Base-by-base conservation (phyloP, 2,329 filamentous ascomycete species). In the Sphaerulina musiva region DNA sequence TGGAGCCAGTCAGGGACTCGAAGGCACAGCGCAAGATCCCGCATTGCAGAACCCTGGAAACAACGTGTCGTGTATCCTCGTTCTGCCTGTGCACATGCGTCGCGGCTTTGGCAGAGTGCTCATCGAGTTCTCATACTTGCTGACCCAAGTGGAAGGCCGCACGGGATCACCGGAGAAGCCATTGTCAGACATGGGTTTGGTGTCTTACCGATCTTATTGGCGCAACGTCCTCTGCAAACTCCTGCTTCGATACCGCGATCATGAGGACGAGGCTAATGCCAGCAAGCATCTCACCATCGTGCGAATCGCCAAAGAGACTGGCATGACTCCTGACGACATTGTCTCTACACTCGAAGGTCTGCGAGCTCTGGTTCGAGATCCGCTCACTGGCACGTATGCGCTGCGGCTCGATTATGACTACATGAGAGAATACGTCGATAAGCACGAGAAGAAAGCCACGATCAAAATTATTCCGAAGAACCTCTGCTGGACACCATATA, bases 151-250 rank as follows among this genome's bases (percentile, higher is more conserved):
- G 1, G 93, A 98, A 72, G 82, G 85, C 64, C 95, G 96, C 71
- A 95, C 90, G 0, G 93, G 93, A 8, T 96, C 92, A 1, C 93
- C 93, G 0, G 93, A 98, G 70, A 98, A 98, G 71, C 93, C 93
- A 0, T 79, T 98, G 3, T 97, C 93, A 0, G 93, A 98, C 68
- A 96, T 98, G 89, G 93, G 93, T 2, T 74, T 98, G 39, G 92
- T 97, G 3, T 97, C 92, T 1, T 98, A 98, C 69, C 84, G 93
- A 43, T 96, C 95, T 65, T 98, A 98, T 70, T 98, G 93, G 93
- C 85, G 93, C 17, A 76, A 95, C 8, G 79, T 95, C 2, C 76
- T 98, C 51, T 96, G 91, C 67, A 86, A 87, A 58, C 89, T 95
- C 62, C 78, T 98, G 6, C 76, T 91, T 38, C 73, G 85, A 45